phyloP scores from a whole-genome alignment of 2,329 filamentous ascomycete species.

The Microdochium trichocladiopsis region DNA sequence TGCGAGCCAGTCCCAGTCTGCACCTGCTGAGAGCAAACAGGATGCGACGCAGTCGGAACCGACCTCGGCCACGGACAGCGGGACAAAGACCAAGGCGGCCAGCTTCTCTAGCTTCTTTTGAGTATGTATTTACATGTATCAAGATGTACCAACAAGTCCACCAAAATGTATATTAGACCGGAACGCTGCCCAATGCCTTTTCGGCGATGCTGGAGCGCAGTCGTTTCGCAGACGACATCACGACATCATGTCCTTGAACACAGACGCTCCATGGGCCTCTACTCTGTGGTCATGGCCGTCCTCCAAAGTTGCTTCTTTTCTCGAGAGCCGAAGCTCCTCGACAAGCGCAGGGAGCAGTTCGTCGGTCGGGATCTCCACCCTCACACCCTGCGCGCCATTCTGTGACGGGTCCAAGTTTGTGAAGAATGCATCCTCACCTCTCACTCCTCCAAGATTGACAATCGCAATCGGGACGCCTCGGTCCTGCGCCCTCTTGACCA shows the following conservation, averaged over 20 bases:
- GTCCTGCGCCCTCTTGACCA: constrained; percentile 78
- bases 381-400: constrained; percentile 42
- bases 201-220: neutral
- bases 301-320: constrained; percentile 6
- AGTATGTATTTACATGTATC: constrained; percentile 8
- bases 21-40: constrained; percentile 26
- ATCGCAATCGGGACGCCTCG: constrained; percentile 80
- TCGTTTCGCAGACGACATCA: constrained; percentile 19
- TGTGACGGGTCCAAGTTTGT: constrained; percentile 44
- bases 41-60: constrained; percentile 15
- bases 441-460: constrained; percentile 78
- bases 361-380: constrained; percentile 52
- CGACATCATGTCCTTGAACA: constrained; percentile 56
- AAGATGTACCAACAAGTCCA: constrained; percentile 8
- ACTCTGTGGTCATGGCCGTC: constrained; percentile 10
- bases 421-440: constrained; percentile 72
- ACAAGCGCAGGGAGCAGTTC: constrained; percentile 50
- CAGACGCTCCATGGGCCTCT: constrained; percentile 20
- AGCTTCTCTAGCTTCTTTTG: constrained; percentile 45
- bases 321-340: constrained; percentile 34
- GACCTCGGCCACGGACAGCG: constrained; percentile 8
- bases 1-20: neutral
- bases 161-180: constrained; percentile 4
- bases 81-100: constrained; percentile 11
- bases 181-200: neutral